Conservation (phyloP, 371 early-diverging fungal species). For the Rhizomucor pusillus region DNA sequence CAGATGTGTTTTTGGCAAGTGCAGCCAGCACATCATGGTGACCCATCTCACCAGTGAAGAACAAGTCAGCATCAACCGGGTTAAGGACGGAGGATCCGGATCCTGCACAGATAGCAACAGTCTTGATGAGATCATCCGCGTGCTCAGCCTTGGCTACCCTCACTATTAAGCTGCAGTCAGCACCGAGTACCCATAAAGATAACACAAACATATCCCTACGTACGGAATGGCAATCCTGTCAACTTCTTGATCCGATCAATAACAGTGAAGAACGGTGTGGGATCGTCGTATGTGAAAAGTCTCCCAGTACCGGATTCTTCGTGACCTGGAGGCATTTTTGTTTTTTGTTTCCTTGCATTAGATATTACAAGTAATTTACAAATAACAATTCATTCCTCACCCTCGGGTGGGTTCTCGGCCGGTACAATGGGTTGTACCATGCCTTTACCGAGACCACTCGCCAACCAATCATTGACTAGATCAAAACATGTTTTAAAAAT, state of each 20-base stretch:
- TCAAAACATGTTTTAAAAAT: neutral
- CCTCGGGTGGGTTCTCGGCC: slow-evolving; percentile 52
- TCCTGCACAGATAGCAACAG: slow-evolving; percentile 94
- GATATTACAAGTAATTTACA: too few relatives aligned
- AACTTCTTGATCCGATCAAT: slow-evolving; percentile 65
- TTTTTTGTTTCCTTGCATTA: too few relatives aligned
- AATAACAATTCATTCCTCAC: slow-evolving; percentile 16
- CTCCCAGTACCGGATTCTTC: slow-evolving; percentile 76
- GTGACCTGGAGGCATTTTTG: too few relatives aligned
- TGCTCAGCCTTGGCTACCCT: slow-evolving; percentile 69
- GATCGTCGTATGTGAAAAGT: slow-evolving; percentile 61
- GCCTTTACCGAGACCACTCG: slow-evolving; percentile 64
- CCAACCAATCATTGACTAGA: slow-evolving; percentile 83
- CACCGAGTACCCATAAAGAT: slow-evolving; percentile 1
- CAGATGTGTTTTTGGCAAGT: slow-evolving; percentile 70
- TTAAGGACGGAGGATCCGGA: slow-evolving; percentile 73
- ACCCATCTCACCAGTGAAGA: slow-evolving; percentile 94
- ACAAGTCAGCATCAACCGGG: slow-evolving; percentile 63
- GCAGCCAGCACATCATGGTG: slow-evolving; percentile 92
- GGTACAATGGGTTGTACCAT: slow-evolving; percentile 50
- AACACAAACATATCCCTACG: slow-evolving; percentile 5
- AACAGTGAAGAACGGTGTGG: slow-evolving; percentile 52
- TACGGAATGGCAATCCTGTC: slow-evolving; percentile 63
- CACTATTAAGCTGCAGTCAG: slow-evolving; percentile 34
- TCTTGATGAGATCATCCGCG: slow-evolving; percentile 58